Evolutionary conservation across 78 protist genomes (phyloP).

Genomic region (Ministeria vibrans): DNA sequence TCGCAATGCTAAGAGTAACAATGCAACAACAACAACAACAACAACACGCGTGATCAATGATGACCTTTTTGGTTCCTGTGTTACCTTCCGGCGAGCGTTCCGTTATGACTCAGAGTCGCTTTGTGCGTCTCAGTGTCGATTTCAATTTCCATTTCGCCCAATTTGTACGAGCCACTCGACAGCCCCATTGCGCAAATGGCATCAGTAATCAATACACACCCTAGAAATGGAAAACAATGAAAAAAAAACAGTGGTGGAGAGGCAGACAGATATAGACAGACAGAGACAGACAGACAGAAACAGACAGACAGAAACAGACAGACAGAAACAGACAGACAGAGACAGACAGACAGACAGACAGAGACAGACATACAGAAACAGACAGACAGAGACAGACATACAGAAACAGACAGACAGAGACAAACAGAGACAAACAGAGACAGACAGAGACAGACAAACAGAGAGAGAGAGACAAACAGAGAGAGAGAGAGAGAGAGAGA

Average conservation of each 20-base stretch:
- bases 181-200: conserved; percentile 31
- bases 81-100: conserved; percentile 9
- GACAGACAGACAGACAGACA: neutral
- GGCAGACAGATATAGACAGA: neutral
- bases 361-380: neutral
- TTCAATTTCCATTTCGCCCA: neutral
- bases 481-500: neutral
- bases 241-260: neutral
- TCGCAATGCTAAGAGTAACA: neutral
- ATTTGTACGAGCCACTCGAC: conserved; percentile 5
- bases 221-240: neutral
- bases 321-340: neutral
- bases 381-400: neutral
- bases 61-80: neutral
- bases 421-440: neutral
- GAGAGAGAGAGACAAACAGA: neutral
- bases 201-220: conserved; percentile 24
- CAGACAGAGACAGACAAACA: neutral
- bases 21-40: neutral
- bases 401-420: neutral
- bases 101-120: neutral
- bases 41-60: neutral
- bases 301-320: neutral
- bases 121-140: neutral
- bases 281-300: neutral